These are phyloP conservation scores for Pythium graminicola DNA, from an alignment of 352 stramenopile genomes.

Conservation along the genomic window DNA sequence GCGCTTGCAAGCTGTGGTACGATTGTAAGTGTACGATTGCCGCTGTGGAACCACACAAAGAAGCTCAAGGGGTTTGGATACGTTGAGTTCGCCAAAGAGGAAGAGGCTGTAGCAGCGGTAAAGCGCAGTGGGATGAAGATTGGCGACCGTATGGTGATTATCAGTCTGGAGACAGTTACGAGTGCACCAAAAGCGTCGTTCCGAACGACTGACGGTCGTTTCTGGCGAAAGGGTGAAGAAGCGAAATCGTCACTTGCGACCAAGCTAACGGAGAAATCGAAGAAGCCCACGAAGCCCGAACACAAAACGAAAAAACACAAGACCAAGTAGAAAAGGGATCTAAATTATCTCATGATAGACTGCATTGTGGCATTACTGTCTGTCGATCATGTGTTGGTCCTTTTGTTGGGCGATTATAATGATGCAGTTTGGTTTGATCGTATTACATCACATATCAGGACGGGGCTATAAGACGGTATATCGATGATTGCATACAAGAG, in stretches of 20 bases:
- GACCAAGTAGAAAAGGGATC: constrained; percentile 8
- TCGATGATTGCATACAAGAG: not conserved
- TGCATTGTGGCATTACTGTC: not conserved
- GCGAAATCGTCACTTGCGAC: constrained; percentile 76
- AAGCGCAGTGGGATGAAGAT: constrained; percentile 85
- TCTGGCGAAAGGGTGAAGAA: constrained; percentile 86
- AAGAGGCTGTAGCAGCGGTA: constrained; percentile 58
- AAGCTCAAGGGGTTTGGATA: constrained; percentile 97
- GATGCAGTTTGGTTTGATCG: too few relatives aligned
- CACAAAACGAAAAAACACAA: constrained; percentile 21
- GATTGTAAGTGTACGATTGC: constrained; percentile 91
- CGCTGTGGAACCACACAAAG: constrained; percentile 90
- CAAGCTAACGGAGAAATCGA: constrained; percentile 65
- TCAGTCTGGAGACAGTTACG: constrained; percentile 87
- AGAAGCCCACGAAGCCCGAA: constrained; percentile 14
- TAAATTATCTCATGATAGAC: constrained; percentile 18
- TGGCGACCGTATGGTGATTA: constrained; percentile 81
- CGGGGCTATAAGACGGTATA: too few relatives aligned
- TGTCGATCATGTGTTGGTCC: not conserved
- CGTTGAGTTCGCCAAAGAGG: constrained; percentile 79
- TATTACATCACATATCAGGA: too few relatives aligned
- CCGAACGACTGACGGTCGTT: constrained; percentile 72
- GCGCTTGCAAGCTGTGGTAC: constrained; percentile 83
- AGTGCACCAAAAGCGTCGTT: constrained; percentile 91
- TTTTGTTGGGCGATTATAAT: too few relatives aligned